Conservation (phyloP, 192 early-diverging fungal genomes). For the Coemansia sp. region DNA sequence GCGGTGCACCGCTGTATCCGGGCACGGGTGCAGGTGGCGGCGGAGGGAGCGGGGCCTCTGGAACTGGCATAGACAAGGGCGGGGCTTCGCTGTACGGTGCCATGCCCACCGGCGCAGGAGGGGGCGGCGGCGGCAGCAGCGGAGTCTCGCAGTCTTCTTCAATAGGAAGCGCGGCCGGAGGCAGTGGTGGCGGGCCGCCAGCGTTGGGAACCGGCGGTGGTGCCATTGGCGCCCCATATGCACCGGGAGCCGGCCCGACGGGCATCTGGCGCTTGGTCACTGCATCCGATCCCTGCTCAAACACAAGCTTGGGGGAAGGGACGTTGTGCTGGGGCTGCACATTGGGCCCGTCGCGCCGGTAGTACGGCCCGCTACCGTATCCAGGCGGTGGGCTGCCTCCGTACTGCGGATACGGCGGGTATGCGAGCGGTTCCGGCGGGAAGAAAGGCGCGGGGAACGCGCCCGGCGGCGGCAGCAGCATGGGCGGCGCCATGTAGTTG, state of each 20-base stretch:
- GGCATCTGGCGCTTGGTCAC: conserved; percentile 14
- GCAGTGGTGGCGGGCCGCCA: not conserved
- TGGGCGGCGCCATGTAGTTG: conserved; percentile 28
- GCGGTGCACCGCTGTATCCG: too few relatives aligned
- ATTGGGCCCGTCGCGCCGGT: conserved; percentile 5
- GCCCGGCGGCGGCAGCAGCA: conserved; percentile 34
- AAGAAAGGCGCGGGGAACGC: conserved; percentile 11
- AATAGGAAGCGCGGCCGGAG: not conserved
- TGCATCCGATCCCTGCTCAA: not conserved
- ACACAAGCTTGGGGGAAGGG: conserved; percentile 9
- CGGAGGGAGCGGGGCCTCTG: not conserved
- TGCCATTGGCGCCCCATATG: conserved; percentile 4
- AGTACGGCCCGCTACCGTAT: conserved; percentile 8
- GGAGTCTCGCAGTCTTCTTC: conserved; percentile 28
- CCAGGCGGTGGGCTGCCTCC: not conserved
- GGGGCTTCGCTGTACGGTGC: conserved; percentile 5
- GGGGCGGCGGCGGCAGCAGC: conserved; percentile 8
- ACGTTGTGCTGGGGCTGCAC: not conserved
- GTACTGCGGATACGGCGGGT: conserved; percentile 7
- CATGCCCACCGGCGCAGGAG: conserved; percentile 5
- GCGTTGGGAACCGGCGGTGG: not conserved
- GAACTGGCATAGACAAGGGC: not conserved
- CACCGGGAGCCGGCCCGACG: not conserved
- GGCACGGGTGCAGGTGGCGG: too few relatives aligned
- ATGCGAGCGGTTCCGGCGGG: conserved; percentile 3